Evolutionary conservation across 2,329 filamentous ascomycete species (phyloP), one percentile per base, ranked within the genome.

Genomic region (Fusarium continuum): DNA sequence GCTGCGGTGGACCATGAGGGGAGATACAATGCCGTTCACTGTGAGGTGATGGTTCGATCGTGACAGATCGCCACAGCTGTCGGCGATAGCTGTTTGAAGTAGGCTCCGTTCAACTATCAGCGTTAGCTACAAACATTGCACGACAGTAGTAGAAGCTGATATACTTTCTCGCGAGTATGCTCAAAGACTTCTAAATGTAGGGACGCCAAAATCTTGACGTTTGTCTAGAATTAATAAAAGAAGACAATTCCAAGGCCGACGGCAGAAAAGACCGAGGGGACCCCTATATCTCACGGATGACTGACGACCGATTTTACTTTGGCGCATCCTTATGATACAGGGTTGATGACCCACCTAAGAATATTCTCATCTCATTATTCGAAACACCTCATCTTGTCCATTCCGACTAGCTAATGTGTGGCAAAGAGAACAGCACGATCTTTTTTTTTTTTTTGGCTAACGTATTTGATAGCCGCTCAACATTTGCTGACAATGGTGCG

Each of bases 331-430:
- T 13, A 4, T 3, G 3, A 23, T 16, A 17, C 6, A 4, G 6
- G 2, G 4, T 9, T 13, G 23, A 55, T 58, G 26, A 43, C 38
- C 10, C 19, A 13, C 0, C 31, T 58, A 49, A 58, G 53, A 53
- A 19, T 3, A 11, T 39, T 58, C 53, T 58, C 13, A 44, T 44
- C 52, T 57, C 43, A 58, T 32, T 8, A 22, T 19, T 25, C 23
- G 3, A 38, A 19, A 19, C n/a, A 16, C 3, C 10, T 23, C 13
- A 14, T 17, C 10, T 28, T 3, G 5, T 17, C 6, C 3, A 5
- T 14, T 34, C 3, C 44, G 2, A 44, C 17, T 44, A n/a, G n/a
- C n/a, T n/a, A n/a, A n/a, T n/a, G n/a, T n/a, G n/a, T n/a, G n/a
- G n/a, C n/a, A n/a, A n/a, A n/a, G n/a, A n/a, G n/a, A n/a, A n/a